A percentile compares a stretch with the other conserved stretches of the same genome.
Conservation (phyloP, 208 protist genomes). For the Jaenimonas drosophilae region DNA sequence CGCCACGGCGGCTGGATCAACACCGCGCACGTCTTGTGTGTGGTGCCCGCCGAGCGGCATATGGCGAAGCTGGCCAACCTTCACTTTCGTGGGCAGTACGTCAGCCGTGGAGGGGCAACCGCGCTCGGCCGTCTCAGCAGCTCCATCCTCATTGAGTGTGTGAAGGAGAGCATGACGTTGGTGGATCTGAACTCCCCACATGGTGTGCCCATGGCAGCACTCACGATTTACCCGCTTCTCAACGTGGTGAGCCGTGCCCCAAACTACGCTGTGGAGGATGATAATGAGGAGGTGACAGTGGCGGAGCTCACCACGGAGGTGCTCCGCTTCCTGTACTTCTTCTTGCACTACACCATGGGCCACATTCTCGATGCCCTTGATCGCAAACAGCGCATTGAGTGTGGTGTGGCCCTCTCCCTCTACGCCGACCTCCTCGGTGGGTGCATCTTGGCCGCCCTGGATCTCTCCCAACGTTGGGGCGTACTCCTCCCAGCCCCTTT, state of each 20-base stretch:
- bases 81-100: slow-evolving; percentile 17
- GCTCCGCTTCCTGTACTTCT: slow-evolving; percentile 45
- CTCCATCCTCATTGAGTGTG: slow-evolving; percentile 25
- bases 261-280: background rate
- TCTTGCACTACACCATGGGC: slow-evolving; percentile 48
- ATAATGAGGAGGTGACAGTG: slow-evolving; percentile 6
- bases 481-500: slow-evolving; percentile 30
- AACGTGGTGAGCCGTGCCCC: slow-evolving; percentile 1
- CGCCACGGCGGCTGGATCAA: slow-evolving; percentile 68
- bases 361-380: slow-evolving; percentile 32
- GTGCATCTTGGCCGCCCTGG: slow-evolving; percentile 31
- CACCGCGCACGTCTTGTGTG: slow-evolving; percentile 45
- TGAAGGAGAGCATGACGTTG: slow-evolving; percentile 54
- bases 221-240: slow-evolving; percentile 57
- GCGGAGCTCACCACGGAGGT: slow-evolving; percentile 9
- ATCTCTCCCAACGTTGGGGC: slow-evolving; percentile 29
- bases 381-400: slow-evolving; percentile 17
- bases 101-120: slow-evolving; percentile 1
- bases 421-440: slow-evolving; percentile 58
- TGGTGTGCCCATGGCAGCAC: slow-evolving; percentile 53
- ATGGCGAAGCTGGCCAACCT: slow-evolving; percentile 23
- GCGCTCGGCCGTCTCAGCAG: slow-evolving; percentile 5
- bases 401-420: slow-evolving; percentile 40
- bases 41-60: slow-evolving; percentile 26
- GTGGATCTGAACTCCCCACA: slow-evolving; percentile 56